A percentile compares a stretch with the other conserved stretches of the same genome.
These are phyloP conservation scores for Umbelopsis sp. DNA, from an alignment of 192 early-diverging fungal species.

Conservation along the genomic window DNA sequence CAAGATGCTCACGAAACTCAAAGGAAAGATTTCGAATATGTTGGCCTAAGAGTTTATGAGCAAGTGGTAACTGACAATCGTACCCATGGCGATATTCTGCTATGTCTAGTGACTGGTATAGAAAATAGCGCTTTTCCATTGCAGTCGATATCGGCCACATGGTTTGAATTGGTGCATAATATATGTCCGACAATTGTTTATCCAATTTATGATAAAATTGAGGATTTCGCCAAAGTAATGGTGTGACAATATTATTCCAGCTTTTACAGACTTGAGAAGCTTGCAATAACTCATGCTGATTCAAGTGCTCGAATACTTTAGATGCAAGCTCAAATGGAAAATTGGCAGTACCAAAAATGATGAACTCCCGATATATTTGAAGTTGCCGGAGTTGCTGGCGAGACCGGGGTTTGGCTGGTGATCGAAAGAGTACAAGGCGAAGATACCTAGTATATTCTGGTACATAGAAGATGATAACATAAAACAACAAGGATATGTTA, in stretches of 20 bases:
- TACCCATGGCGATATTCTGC: conserved; percentile 4
- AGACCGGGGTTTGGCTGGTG: background rate
- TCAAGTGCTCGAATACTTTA: background rate
- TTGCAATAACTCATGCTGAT: background rate
- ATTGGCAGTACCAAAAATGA: background rate
- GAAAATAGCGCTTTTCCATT: background rate
- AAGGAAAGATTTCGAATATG: background rate
- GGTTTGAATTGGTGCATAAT: background rate
- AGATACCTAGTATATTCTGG: no score
- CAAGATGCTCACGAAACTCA: background rate
- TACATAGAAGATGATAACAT: no score
- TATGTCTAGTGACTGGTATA: background rate
- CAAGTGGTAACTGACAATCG: background rate
- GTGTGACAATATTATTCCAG: background rate
- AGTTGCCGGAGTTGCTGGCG: background rate
- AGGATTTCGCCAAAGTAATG: conserved; percentile 2
- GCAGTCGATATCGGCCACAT: background rate
- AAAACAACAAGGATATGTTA: no score
- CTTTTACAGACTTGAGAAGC: background rate
- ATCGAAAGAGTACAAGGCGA: background rate
- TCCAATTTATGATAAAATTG: background rate
- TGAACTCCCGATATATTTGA: no score
- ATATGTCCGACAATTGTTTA: conserved; percentile 10
- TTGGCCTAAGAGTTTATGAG: background rate
- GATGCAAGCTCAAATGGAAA: background rate